Evolutionary conservation across 495 filamentous ascomycete genomes (phyloP), one percentile per base, ranked within the genome.

Genomic region (Podospora anserina): DNA sequence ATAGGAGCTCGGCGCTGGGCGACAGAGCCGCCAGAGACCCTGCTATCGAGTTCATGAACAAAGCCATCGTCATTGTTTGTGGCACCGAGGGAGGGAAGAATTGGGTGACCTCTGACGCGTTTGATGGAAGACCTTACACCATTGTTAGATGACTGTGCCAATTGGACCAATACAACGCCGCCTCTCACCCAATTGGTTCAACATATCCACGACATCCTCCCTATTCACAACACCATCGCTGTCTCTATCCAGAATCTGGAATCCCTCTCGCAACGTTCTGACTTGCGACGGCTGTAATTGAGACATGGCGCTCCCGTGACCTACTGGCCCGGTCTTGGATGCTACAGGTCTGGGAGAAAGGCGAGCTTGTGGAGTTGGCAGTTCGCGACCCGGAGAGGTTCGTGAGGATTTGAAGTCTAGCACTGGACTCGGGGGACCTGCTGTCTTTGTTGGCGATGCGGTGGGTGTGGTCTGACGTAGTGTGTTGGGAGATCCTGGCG

Each of bases 201-300:
- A 84, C 83, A 93, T 93, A 72, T 92, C 90, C 4, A 83, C 85
- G 11, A 97, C 89, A 77, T 96, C 91, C 44, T 92, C 89, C 67
- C 89, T 86, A 73, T 86, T 88, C 62, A 97, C 86, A 27, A 83
- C 78, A 18, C 92, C 91, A 71, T 93, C 90, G 76, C 90, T 91
- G 78, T 92, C 87, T 68, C 91, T 83, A 73, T 97, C 93, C 30
- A 97, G 83, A 61, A 96, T 90, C 77, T 92, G 89, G 78, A 96
- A 97, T 0, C 89, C 90, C 74, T 96, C 92, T 66, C 92, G 85
- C 78, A 97, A 86, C 66, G 90, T 88, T 63, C 89, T 82, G 5
- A 92, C 84, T 74, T 91, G 90, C 23, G 89, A 81, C 11, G 89
- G 83, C 19, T 89, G 85, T 58, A 93, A 70, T 65, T 88, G 88